Percentiles rank a stretch among this genome's conserved stretches.
Conservation (phyloP, 805 yeast genomes). For the Maudiozyma bulderi region DNA sequence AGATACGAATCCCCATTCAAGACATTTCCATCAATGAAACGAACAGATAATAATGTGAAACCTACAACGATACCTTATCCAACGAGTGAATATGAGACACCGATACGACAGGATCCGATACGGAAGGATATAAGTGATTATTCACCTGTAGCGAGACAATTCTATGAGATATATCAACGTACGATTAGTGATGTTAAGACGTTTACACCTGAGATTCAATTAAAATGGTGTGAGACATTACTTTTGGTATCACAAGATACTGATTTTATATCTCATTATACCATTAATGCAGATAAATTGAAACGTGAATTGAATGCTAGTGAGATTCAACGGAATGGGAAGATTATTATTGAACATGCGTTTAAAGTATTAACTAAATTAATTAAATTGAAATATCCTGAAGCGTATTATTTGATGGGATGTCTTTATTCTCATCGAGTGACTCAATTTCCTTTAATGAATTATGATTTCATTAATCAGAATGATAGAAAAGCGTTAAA, state of each 20-base stretch:
- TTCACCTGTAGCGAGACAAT: conserved; percentile 15
- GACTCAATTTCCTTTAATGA: conserved; percentile 21
- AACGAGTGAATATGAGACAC: background rate
- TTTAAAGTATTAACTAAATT: conserved; percentile 51
- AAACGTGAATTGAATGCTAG: conserved; percentile 33
- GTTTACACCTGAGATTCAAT: conserved; percentile 45
- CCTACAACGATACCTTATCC: background rate
- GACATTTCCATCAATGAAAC: background rate
- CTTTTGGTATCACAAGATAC: conserved; percentile 38
- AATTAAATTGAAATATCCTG: conserved; percentile 38
- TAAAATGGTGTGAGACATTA: conserved; percentile 52
- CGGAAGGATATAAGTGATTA: background rate
- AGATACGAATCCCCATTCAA: background rate
- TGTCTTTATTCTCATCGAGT: conserved; percentile 44
- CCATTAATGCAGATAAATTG: conserved; percentile 39
- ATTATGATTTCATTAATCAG: conserved; percentile 30
- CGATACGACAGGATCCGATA: background rate
- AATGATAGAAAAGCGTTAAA: conserved; percentile 56
- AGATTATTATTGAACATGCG: conserved; percentile 47
- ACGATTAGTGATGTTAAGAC: conserved; percentile 21
- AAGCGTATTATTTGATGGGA: conserved; percentile 53
- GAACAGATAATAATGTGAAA: background rate
- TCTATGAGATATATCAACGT: conserved; percentile 16
- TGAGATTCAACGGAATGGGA: conserved; percentile 42
- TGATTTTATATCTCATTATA: conserved; percentile 35